phyloP scores from a whole-genome alignment of 257 asterid species.

The Thymus mandschuricus region DNA sequence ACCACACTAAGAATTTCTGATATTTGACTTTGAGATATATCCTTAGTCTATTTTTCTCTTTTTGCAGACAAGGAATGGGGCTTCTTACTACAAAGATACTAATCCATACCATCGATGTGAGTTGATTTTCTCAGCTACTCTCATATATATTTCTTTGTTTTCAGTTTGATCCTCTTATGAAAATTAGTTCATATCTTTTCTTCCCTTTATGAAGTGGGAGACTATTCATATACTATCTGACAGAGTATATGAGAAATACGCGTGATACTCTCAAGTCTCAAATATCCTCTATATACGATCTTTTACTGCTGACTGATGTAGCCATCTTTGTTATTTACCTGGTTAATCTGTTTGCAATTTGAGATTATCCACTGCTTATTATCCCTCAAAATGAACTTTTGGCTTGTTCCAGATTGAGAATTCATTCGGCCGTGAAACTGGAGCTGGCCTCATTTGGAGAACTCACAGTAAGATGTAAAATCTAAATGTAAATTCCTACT shows the following conservation, averaged over 20 bases:
- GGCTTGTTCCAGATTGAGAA: slow-evolving; percentile 16
- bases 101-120: slow-evolving; percentile 47
- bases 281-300: too few species aligned
- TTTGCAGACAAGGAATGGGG: slow-evolving; percentile 47
- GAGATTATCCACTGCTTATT: not conserved
- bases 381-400: not conserved
- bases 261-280: too few species aligned
- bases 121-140: slow-evolving; percentile 14
- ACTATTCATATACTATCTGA: not conserved
- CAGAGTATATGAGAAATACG: too few species aligned
- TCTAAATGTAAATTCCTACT: not conserved
- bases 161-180: not conserved
- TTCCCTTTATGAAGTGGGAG: too few species aligned
- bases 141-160: not conserved
- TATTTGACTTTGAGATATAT: slow-evolving; percentile 2
- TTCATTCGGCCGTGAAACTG: not conserved
- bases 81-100: slow-evolving; percentile 39
- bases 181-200: not conserved
- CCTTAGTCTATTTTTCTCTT: slow-evolving; percentile 21
- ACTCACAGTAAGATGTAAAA: not conserved
- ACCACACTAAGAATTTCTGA: too few species aligned
- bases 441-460: not conserved
- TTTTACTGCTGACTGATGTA: too few species aligned
- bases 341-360: not conserved
- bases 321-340: too few species aligned